These are phyloP conservation scores for Penicillium decumbens DNA, from an alignment of 2,329 filamentous ascomycete species.

Conservation along the genomic window DNA sequence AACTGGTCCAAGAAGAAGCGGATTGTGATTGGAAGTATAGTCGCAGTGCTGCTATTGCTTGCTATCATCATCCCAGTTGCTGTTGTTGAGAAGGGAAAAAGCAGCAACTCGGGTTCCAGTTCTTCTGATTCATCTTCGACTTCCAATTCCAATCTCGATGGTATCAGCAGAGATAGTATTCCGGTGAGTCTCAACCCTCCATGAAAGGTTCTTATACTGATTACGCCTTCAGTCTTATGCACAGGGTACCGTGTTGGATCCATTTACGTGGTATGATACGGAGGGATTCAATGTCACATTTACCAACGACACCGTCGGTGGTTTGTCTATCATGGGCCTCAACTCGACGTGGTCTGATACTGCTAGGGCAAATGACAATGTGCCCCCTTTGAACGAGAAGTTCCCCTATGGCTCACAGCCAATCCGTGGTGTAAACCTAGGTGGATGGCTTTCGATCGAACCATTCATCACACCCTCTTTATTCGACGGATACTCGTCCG, in stretches of 20 bases:
- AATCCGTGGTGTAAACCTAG: conserved; percentile 84
- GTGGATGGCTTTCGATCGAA: conserved; percentile 90
- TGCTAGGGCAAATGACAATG: conserved; percentile 68
- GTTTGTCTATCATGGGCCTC: conserved; percentile 85
- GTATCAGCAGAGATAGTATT: conserved; percentile 54
- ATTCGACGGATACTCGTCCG: conserved; percentile 63
- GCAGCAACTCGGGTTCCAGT: conserved; percentile 20
- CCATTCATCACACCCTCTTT: conserved; percentile 94
- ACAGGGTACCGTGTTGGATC: conserved; percentile 75
- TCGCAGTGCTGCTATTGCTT: conserved; percentile 52
- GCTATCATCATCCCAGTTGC: conserved; percentile 65
- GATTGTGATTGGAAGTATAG: conserved; percentile 52
- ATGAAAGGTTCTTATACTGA: not conserved
- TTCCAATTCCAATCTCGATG: conserved; percentile 48
- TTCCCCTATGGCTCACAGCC: conserved; percentile 78
- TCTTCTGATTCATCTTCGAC: conserved; percentile 25
- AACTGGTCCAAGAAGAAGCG: conserved; percentile 37
- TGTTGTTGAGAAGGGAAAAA: conserved; percentile 61
- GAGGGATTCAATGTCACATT: conserved; percentile 91
- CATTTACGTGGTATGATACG: conserved; percentile 87
- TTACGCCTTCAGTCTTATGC: conserved; percentile 54
- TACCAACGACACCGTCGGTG: conserved; percentile 76
- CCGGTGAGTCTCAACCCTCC: conserved; percentile 45
- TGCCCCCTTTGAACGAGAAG: conserved; percentile 67
- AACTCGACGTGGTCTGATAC: conserved; percentile 83